Evolutionary conservation across 106 monocot species (phyloP), one percentile per base, ranked within the genome.

Genomic region (Hemerocallis citrina): DNA sequence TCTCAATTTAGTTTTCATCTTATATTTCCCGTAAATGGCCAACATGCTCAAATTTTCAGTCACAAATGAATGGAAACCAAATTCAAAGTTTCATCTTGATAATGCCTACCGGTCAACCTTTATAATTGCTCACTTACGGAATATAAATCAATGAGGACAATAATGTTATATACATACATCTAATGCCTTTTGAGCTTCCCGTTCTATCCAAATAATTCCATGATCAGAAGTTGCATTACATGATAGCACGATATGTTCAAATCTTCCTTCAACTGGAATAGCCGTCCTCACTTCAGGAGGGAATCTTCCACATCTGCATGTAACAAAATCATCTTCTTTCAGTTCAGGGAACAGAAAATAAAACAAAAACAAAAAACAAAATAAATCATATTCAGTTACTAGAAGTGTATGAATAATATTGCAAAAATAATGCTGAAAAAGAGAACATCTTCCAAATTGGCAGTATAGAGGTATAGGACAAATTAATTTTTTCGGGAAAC

Each of bases 211-310:
- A 69, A 77, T 27, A 67, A 92, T 70, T 30, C 51, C 86, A 77
- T 92, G 92, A 51, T 92, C 92, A 23, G 86, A 79, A 19, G 83
- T 86, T 17, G 80, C 73, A 80, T 75, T 92, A 43, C 74, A 80
- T 42, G 92, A 92, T 33, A 92, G 75, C 17, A 92, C 92, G 52
- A 92, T 69, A 57, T 92, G 92, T 63, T 92, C 92, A 44, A 92
- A 92, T 64, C 92, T 79, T 20, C 86, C 86, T 50, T 92, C 83
- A 52, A 92, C 83, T 23, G 92, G 92, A 70, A 92, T 86, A 23
- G 92, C 92, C 38, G 86, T 80, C 51, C 74, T 86, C 49, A 86
- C 92, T 39, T 75, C 83, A 72, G 92, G 92, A 54, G 92, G 92
- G 43, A 67, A 83, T 60, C 83, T 80, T 63, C 92, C 92, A 38